A percentile compares a stretch with the other conserved stretches of the same genome.
phyloP scores from a whole-genome alignment of 805 yeast species.

The Spathaspora boniae region DNA sequence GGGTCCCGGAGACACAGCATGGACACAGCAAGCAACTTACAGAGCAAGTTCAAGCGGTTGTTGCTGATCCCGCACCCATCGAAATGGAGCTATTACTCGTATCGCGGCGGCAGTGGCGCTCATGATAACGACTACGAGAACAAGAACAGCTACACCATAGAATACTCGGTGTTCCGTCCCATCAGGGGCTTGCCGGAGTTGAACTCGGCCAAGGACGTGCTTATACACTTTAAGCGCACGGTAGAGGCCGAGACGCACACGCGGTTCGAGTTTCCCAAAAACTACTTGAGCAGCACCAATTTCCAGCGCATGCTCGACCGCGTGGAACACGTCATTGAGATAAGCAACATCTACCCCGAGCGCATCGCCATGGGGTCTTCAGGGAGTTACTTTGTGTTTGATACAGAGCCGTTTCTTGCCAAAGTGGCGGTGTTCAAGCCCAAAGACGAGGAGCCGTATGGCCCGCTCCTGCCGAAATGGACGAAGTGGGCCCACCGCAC shows the following conservation, averaged over 20 bases:
- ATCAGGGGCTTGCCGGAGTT: slow-evolving; percentile 14
- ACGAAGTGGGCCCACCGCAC: slow-evolving; percentile 75
- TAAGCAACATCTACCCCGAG: slow-evolving; percentile 41
- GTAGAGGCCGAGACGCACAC: slow-evolving; percentile 13
- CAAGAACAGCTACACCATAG: slow-evolving; percentile 23
- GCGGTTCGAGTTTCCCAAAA: slow-evolving; percentile 19
- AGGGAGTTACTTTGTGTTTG: slow-evolving; percentile 61
- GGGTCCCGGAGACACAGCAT: slow-evolving; percentile 9
- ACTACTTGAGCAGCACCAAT: slow-evolving; percentile 15
- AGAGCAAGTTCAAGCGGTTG: slow-evolving; percentile 17
- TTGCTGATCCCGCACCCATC: slow-evolving; percentile 21
- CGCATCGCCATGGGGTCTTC: slow-evolving; percentile 65
- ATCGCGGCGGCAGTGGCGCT: too few species aligned
- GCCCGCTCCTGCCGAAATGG: slow-evolving; percentile 76
- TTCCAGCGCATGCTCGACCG: slow-evolving; percentile 42
- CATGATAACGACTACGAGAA: too few species aligned
- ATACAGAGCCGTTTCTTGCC: slow-evolving; percentile 13
- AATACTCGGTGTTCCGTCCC: slow-evolving; percentile 32
- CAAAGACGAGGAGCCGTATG: slow-evolving; percentile 78
- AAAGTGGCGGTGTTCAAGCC: slow-evolving; percentile 67
- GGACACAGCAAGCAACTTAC: too few species aligned
- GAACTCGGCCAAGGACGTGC: slow-evolving; percentile 15
- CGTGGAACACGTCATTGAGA: slow-evolving; percentile 45
- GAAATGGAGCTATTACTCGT: too few species aligned
- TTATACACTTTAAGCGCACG: slow-evolving; percentile 13